Evolutionary conservation across 306 rosid species (phyloP).

Genomic region (Vigna radiata): DNA sequence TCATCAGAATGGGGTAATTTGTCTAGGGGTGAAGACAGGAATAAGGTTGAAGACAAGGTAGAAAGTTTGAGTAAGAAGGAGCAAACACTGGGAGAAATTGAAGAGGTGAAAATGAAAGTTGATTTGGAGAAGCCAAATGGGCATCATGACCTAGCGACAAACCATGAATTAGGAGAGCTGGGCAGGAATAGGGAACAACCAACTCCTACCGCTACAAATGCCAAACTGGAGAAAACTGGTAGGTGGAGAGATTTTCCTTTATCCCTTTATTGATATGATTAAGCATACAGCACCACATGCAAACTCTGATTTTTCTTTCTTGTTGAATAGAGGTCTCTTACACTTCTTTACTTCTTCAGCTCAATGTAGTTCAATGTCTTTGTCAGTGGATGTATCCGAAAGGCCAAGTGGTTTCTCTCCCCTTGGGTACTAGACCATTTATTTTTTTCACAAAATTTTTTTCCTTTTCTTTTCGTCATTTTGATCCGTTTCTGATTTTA

Average conservation of each 20-base stretch:
- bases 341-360: slow-evolving; percentile 32
- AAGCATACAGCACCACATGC: background rate
- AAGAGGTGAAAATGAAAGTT: slow-evolving; percentile 44
- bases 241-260: slow-evolving; percentile 17
- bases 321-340: slow-evolving; percentile 21
- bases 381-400: slow-evolving; percentile 43
- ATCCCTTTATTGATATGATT: background rate
- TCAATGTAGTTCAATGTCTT: slow-evolving; percentile 42
- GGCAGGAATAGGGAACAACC: slow-evolving; percentile 35
- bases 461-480: slow-evolving; percentile 1
- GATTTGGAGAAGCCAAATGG: slow-evolving; percentile 40
- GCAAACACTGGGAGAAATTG: slow-evolving; percentile 24
- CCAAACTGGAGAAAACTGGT: slow-evolving; percentile 51
- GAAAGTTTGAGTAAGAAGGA: slow-evolving; percentile 37
- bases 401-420: slow-evolving; percentile 48
- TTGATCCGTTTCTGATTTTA: background rate
- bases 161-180: slow-evolving; percentile 26
- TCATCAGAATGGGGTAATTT: slow-evolving; percentile 42
- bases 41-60: slow-evolving; percentile 43
- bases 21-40: slow-evolving; percentile 20
- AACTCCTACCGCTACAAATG: slow-evolving; percentile 31
- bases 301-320: slow-evolving; percentile 6
- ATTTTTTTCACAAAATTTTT: background rate
- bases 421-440: slow-evolving; percentile 48
- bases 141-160: background rate